Base-by-base conservation (phyloP, 1,139 yeast genomes). In the Kodamaea anthophila region DNA sequence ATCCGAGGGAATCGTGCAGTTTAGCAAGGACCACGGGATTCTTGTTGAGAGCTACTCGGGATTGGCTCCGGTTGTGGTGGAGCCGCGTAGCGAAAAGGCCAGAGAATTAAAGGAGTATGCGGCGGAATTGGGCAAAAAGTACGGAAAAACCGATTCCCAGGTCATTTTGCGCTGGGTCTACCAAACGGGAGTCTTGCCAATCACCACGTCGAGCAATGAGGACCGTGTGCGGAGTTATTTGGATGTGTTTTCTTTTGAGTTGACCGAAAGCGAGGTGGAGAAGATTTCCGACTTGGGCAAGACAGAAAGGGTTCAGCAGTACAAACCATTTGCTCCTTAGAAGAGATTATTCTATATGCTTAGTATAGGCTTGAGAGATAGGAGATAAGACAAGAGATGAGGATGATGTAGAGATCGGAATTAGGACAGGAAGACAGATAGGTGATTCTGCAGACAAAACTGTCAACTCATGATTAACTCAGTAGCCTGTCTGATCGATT, bases 31-130 rank as follows among this genome's bases (percentile, higher is more conserved):
- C 32, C 46, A 80, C 26, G 67, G 58, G 15, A 76, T 83, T 38
- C 52, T 68, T 32, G 41, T 82, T 18, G 80, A 74, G 46, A 84
- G 87, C 5, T 83, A 78, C 52, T 65, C 81, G 8, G 87, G 91
- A 19, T 62, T 84, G 41, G 63, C 68, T 10, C 77, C 80, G 24
- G 37, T 60, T 21, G 35, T 7, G 55, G 58, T 12, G 9, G 19
- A 18, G 5, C 20, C 20, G 13, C 23, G 23, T 13, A 24, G 18
- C n/a, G 31, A 18, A 6, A 15, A 24, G 14, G 22, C 22, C 15
- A 24, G 26, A 12, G 29, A 27, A 12, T 21, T 33, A 16, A 53
- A 49, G 33, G 42, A 39, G 15, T 38, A 41, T 11, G 32, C 59
- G 13, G 43, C 40, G 5, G 35, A 40, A 14, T 39, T 63, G 32